These are phyloP conservation scores for Mucor irregularis DNA, from an alignment of 371 early-diverging fungal genomes.

Conservation along the genomic window DNA sequence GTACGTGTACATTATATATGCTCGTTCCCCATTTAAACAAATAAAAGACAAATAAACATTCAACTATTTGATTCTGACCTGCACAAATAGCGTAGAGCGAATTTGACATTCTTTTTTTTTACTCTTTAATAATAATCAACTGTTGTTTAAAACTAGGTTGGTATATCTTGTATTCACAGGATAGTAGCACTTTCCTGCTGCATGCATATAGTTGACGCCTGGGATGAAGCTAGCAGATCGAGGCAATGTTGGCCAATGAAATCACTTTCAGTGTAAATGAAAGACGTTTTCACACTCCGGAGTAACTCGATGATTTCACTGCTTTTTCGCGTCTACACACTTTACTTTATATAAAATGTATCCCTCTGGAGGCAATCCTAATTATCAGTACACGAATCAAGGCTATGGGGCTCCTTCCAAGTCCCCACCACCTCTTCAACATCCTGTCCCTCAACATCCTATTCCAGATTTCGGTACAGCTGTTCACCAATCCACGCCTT, in stretches of 20 bases:
- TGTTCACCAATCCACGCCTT: slow-evolving; percentile 51
- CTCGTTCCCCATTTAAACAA: too few species aligned
- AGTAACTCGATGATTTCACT: not conserved
- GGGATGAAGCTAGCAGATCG: too few species aligned
- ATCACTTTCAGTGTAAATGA: not conserved
- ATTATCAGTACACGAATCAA: slow-evolving; percentile 22
- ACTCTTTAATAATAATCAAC: too few species aligned
- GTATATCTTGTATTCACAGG: too few species aligned
- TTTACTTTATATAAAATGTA: slow-evolving; percentile 28
- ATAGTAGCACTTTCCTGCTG: too few species aligned
- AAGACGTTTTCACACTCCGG: not conserved
- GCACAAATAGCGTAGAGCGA: too few species aligned
- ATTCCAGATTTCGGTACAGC: slow-evolving; percentile 59
- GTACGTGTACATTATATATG: too few species aligned
- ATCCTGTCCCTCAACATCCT: slow-evolving; percentile 71
- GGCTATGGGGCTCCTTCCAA: slow-evolving; percentile 27
- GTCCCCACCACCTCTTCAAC: slow-evolving; percentile 72
- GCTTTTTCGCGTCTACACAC: not conserved
- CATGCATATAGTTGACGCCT: too few species aligned
- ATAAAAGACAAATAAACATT: too few species aligned
- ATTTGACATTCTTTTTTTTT: too few species aligned
- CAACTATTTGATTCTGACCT: too few species aligned
- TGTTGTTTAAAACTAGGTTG: too few species aligned
- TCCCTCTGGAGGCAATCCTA: slow-evolving; percentile 23
- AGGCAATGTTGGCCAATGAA: not conserved